Conservation (phyloP, 805 yeast genomes). For the Candida quercuum region DNA sequence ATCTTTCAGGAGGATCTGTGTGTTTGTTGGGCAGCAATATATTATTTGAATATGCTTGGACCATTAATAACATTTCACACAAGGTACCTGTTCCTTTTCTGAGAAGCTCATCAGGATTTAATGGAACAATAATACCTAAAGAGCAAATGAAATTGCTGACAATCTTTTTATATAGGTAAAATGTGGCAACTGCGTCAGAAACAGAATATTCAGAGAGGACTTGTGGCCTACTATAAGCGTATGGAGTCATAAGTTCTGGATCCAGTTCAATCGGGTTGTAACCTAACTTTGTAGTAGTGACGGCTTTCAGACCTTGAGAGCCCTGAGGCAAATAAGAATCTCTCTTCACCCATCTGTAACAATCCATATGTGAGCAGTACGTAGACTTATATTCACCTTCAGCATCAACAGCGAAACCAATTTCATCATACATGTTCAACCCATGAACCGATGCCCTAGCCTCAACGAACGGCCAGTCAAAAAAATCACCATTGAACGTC, state of each 20-base stretch:
- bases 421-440: slow-evolving; percentile 82
- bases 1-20: slow-evolving; percentile 88
- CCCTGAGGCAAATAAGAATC: slow-evolving; percentile 98
- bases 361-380: slow-evolving; percentile 95
- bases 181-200: slow-evolving; percentile 98
- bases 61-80: slow-evolving; percentile 97
- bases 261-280: slow-evolving; percentile 95
- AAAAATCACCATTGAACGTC: slow-evolving; percentile 96
- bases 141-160: slow-evolving; percentile 97
- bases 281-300: slow-evolving; percentile 91
- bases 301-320: slow-evolving; percentile 96
- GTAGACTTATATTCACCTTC: slow-evolving; percentile 92
- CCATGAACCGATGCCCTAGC: slow-evolving; percentile 81
- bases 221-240: slow-evolving; percentile 93
- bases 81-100: slow-evolving; percentile 98
- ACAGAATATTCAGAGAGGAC: slow-evolving; percentile 93
- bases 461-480: slow-evolving; percentile 99
- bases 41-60: slow-evolving; percentile 76
- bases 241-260: slow-evolving; percentile 97
- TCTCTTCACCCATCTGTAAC: slow-evolving; percentile 96
- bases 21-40: slow-evolving; percentile 92
- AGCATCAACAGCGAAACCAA: slow-evolving; percentile 84
- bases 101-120: slow-evolving; percentile 93
- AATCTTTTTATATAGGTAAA: slow-evolving; percentile 90
- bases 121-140: slow-evolving; percentile 89